Base-by-base conservation (phyloP, 2,329 filamentous ascomycete genomes). In the Apiospora hydei region DNA sequence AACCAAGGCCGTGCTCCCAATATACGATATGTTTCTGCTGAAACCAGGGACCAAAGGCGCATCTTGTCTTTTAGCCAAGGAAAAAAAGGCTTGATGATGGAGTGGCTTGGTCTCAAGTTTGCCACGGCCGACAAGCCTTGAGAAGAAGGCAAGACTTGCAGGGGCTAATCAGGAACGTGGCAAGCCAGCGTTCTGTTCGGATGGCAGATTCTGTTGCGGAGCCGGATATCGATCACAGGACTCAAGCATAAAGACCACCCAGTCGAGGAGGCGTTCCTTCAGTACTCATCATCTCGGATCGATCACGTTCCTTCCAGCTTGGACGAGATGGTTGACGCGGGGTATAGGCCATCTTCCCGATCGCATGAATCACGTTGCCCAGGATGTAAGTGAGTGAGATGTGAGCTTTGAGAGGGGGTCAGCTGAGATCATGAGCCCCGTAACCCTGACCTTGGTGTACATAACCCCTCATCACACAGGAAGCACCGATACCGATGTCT, bases 241-340 rank as follows among this genome's bases (percentile, higher is more conserved):
- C 34, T n/a, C 30, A 18, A 41, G 34, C 34, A 18, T 41, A 14
- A 41, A 24, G 34, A 18, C 34, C 41, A 24, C 18, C 3, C 21
- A 41, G 21, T 64, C 57, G 41, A n/a, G 18, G 10, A 64, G 8
- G 57, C 57, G 4, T 64, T 38, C 34, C 10, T 64, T 38, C 34
- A 38, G 4, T 72, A 76, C 77, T 77, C 74, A 61, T 79, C 77
- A 79, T 79, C 74, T 78, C 78, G 78, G 78, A 79, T 79, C 75
- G 73, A 71, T 76, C 71, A 72, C 57, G 69, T 77, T 79, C 78
- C 78, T 76, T 73, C 70, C 73, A 73, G 69, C 70, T 73, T 70
- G 38, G 64, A 38, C 68, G 8, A 43, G 70, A 53, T 44, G 70
- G 71, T 34, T 7, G 53, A 53, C 30, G 34, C 51, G 67, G 49